Base-by-base conservation (phyloP, 345 rosid species). In the Gossypium sturtianum region DNA sequence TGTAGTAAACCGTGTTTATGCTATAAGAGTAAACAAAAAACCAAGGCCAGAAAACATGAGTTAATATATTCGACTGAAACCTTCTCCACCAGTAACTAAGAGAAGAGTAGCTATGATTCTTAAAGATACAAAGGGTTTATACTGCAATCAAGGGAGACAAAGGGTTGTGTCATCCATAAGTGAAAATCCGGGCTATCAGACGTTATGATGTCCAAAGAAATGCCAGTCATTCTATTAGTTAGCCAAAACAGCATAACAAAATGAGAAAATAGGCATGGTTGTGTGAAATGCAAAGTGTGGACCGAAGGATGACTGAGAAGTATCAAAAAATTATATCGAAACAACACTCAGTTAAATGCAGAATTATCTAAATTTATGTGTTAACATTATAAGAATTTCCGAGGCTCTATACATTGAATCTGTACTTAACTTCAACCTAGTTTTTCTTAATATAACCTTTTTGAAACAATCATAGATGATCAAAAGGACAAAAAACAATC, bases 1-100 rank as follows among this genome's bases (percentile, higher is more conserved):
- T 95, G 84, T 93, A 95, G 88, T 93, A 95, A 64, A 95, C 99
- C 0, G 98, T 95, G 91, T 95, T 95, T 78, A 95, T 95, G 86
- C 98, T 91, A 70, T 2, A 74, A 45, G 22, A 7, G 61, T 19
- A 71, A 9, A 56, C 13, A 25, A 2, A 27, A 60, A 49, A 47
- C 12, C 16, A 75, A 71, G 45, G 57, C 78, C 66, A 74, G 77
- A 44, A 52, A 45, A 45, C 49, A 16, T 67, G 70, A 51, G 7
- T 8, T 66, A 66, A 34, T 4, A 34, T 23, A 20, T 72, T 23
- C 6, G 15, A 20, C 27, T 7, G 2, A 56, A 56, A 56, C 2
- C 60, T 56, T 56, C 60, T 56, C 60, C 13, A 22, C 5, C 25
- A 56, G 25, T 7, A 22, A 45, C 47, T 13, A 48, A 47, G 7